Evolutionary conservation across 2,329 filamentous ascomycete genomes (phyloP).

Genomic region (Pseudogymnoascus sp.): DNA sequence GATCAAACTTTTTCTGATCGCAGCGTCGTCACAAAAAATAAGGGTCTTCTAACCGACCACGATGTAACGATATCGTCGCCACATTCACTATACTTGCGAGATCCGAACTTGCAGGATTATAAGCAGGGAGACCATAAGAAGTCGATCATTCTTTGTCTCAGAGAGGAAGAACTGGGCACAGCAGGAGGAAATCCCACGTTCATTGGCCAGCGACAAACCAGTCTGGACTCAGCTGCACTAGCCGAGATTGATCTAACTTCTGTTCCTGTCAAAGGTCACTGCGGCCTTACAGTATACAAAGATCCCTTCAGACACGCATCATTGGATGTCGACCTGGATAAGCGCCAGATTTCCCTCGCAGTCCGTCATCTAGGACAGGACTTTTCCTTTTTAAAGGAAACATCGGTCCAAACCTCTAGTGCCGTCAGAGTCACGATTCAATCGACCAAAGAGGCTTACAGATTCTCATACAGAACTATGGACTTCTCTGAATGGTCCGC

Average conservation of each 20-base stretch:
- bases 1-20: constrained; percentile 11
- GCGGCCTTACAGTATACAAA: constrained; percentile 20
- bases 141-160: constrained; percentile 9
- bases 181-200: constrained; percentile 13
- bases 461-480: background rate
- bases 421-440: background rate
- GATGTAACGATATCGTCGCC: background rate
- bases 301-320: constrained; percentile 16
- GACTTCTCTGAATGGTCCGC: background rate
- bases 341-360: background rate
- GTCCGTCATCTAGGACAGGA: background rate
- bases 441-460: background rate
- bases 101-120: constrained; percentile 13
- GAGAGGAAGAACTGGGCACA: constrained; percentile 2
- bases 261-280: background rate
- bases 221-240: constrained; percentile 7
- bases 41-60: background rate
- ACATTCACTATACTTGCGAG: constrained; percentile 13
- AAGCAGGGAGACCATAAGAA: constrained; percentile 5
- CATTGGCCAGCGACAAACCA: constrained; percentile 15
- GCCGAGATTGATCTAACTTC: background rate
- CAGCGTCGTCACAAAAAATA: background rate
- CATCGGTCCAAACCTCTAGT: background rate
- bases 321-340: background rate
- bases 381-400: background rate